Evolutionary conservation across 208 protist species (phyloP).

Genomic region (Porcisia hertigi): DNA sequence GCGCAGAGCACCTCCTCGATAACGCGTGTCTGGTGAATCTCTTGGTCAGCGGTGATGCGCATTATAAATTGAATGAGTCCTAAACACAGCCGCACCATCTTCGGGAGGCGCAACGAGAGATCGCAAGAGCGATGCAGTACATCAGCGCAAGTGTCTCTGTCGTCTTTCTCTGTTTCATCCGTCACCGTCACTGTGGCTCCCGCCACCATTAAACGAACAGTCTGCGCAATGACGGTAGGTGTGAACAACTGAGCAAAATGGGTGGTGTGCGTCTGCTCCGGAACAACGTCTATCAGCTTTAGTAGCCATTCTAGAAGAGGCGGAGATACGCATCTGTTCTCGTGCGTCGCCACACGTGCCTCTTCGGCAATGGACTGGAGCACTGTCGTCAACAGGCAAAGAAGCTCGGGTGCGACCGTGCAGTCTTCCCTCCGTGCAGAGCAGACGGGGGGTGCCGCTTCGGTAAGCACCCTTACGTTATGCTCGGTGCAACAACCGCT

Average conservation of each 20-base stretch:
- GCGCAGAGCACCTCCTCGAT: conserved; percentile 7
- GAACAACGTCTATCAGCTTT: background rate
- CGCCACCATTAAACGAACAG: conserved; percentile 7
- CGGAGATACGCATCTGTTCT: background rate
- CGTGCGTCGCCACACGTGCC: conserved; percentile 5
- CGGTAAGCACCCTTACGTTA: too few relatives aligned
- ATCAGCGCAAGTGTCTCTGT: background rate
- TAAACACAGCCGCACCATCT: background rate
- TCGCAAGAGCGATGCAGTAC: background rate
- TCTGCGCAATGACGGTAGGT: conserved; percentile 1
- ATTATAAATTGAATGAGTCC: conserved; percentile 3
- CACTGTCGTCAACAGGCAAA: background rate
- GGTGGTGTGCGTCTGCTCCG: conserved; percentile 3
- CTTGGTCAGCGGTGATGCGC: background rate
- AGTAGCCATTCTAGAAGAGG: conserved; percentile 7
- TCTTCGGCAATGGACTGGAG: conserved; percentile 9
- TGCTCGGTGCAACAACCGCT: background rate
- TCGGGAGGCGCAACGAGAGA: background rate
- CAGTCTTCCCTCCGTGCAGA: background rate
- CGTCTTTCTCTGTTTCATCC: background rate
- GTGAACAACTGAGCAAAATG: conserved; percentile 4
- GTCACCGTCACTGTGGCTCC: background rate
- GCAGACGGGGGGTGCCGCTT: background rate
- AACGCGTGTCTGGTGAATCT: background rate
- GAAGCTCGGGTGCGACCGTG: background rate